Conservation (phyloP, 345 rosid genomes). For the Triadica sebifera region DNA sequence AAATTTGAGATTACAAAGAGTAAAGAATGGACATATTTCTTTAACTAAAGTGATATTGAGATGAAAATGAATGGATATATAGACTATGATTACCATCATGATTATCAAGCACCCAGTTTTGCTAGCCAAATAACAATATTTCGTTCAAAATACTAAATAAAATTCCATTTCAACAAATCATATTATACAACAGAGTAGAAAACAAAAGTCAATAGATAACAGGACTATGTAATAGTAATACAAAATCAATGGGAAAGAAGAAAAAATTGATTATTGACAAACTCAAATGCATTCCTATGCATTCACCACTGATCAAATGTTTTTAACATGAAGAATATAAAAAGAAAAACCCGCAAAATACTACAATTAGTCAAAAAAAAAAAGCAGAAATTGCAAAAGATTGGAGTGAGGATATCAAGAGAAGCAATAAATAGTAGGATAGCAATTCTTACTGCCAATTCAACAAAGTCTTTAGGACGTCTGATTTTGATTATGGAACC, state of each 20-base stretch:
- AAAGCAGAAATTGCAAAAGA: constrained; percentile 6
- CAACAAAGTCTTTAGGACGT: constrained; percentile 83
- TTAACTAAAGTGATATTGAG: no score
- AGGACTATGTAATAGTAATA: constrained; percentile 4
- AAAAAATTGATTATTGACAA: background rate
- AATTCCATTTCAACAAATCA: background rate
- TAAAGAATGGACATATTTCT: background rate
- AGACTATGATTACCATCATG: background rate
- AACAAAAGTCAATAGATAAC: background rate
- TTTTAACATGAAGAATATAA: background rate
- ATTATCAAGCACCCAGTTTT: background rate
- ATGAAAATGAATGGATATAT: no score
- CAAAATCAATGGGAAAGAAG: background rate
- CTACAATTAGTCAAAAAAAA: constrained; percentile 6
- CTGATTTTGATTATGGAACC: constrained; percentile 70
- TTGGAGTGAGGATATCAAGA: background rate
- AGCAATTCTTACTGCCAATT: constrained; percentile 67
- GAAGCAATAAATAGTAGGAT: constrained; percentile 22
- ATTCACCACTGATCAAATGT: background rate
- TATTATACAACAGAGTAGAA: background rate
- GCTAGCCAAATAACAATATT: background rate
- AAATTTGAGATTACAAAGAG: background rate
- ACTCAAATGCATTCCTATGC: background rate
- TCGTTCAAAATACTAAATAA: background rate
- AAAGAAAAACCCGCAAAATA: constrained; percentile 5